Conservation (phyloP, 2,329 filamentous ascomycete genomes). For the Fusarium coicis region DNA sequence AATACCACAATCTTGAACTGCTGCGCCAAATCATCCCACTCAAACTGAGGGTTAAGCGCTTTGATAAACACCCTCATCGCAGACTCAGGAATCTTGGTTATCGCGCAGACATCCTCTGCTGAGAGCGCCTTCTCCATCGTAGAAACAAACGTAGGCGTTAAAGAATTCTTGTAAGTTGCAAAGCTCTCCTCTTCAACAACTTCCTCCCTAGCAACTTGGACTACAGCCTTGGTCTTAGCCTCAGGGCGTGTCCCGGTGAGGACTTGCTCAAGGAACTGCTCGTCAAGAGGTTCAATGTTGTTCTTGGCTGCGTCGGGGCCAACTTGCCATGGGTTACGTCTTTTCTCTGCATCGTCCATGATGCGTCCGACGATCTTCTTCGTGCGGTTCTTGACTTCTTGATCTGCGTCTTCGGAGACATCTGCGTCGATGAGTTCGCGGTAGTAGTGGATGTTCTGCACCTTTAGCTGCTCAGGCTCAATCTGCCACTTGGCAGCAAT, state of each 20-base stretch:
- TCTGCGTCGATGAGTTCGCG: background rate
- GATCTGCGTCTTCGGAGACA: rapidly evolving
- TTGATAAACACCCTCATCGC: background rate
- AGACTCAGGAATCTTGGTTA: background rate
- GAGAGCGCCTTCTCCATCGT: background rate
- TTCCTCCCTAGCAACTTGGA: rapidly evolving
- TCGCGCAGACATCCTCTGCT: slow-evolving; percentile 4
- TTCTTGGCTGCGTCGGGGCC: background rate
- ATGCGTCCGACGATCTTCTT: background rate
- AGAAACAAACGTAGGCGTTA: background rate
- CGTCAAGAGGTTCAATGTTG: slow-evolving; percentile 1
- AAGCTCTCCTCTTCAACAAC: rapidly evolving
- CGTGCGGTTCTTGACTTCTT: background rate
- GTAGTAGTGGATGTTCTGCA: slow-evolving; percentile 7
- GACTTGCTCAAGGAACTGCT: background rate
- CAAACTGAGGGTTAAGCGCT: slow-evolving; percentile 4
- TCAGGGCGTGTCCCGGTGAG: background rate
- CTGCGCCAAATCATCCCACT: background rate
- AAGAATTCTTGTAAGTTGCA: background rate
- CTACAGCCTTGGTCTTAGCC: rapidly evolving
- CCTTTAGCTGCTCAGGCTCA: background rate
- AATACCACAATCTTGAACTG: slow-evolving; percentile 8
- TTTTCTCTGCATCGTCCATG: slow-evolving; percentile 10
- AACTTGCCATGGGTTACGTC: slow-evolving; percentile 9
- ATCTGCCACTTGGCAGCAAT: slow-evolving; percentile 5